A percentile compares a stretch with the other conserved stretches of the same genome.
Evolutionary conservation across 2,329 filamentous ascomycete genomes (phyloP).

Genomic region (Aspergillus chevalieri): DNA sequence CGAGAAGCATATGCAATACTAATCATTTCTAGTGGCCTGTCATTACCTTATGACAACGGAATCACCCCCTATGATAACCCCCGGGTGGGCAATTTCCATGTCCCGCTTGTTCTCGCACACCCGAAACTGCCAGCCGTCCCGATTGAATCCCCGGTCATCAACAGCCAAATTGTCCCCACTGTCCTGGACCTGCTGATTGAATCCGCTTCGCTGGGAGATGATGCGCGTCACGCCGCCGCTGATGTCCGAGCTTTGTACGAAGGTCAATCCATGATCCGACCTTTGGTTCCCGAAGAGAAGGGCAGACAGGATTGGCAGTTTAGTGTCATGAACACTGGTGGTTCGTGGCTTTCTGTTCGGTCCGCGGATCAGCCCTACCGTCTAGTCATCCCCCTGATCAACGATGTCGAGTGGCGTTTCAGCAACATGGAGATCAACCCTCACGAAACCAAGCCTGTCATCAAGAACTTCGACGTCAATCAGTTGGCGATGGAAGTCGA

Average conservation of each 20-base stretch:
- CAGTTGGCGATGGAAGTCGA: constrained; percentile 17
- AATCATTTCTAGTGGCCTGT: constrained; percentile 18
- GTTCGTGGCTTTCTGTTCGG: constrained; percentile 25
- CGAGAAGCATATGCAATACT: background rate
- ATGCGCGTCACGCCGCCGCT: constrained; percentile 14
- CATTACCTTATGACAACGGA: constrained; percentile 29
- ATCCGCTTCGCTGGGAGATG: constrained; percentile 20
- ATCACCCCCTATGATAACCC: constrained; percentile 30
- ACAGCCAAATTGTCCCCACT: constrained; percentile 25
- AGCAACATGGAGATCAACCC: constrained; percentile 22
- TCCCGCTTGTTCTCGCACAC: constrained; percentile 30
- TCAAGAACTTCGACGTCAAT: constrained; percentile 18
- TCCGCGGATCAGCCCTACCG: constrained; percentile 25
- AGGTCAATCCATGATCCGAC: constrained; percentile 28
- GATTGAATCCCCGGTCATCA: constrained; percentile 21
- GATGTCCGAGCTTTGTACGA: constrained; percentile 26
- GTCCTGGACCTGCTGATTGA: constrained; percentile 28
- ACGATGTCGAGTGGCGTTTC: constrained; percentile 30
- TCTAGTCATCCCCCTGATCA: constrained; percentile 26
- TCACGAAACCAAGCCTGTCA: constrained; percentile 15
- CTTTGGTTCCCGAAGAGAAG: constrained; percentile 14
- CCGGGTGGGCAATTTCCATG: constrained; percentile 28
- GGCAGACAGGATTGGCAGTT: constrained; percentile 27
- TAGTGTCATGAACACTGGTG: constrained; percentile 31
- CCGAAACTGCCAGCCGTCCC: constrained; percentile 25